A percentile compares a stretch with the other conserved stretches of the same genome.
Conservation (phyloP, 805 yeast species). For the Grigorovia yakushimaensis region DNA sequence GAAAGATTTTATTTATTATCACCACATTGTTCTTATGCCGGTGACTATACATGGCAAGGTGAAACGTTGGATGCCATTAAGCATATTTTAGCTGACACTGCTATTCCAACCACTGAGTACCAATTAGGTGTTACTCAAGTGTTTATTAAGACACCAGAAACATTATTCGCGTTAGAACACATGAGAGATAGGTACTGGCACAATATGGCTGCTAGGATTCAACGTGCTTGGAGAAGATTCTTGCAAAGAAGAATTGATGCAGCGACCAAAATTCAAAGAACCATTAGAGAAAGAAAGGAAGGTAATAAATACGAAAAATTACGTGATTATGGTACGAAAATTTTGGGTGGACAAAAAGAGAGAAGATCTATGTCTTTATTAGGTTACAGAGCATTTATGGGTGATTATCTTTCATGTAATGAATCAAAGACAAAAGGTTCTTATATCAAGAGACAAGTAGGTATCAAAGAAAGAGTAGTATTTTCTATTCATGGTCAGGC, state of each 20-base stretch:
- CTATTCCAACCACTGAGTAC: conserved; percentile 70
- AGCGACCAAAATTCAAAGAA: conserved; percentile 69
- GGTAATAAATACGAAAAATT: conserved; percentile 77
- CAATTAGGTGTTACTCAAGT: conserved; percentile 90
- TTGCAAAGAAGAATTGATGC: conserved; percentile 75
- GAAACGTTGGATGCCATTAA: conserved; percentile 45
- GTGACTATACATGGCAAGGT: conserved; percentile 60
- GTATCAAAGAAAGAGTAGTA: conserved; percentile 57
- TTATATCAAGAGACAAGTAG: conserved; percentile 57
- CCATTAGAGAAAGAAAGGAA: conserved; percentile 71
- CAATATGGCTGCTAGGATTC: conserved; percentile 95
- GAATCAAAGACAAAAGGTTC: conserved; percentile 68
- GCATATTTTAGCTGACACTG: conserved; percentile 45
- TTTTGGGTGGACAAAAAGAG: conserved; percentile 69
- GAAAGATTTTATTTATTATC: conserved; percentile 87
- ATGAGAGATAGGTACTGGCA: conserved; percentile 97
- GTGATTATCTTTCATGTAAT: conserved; percentile 88
- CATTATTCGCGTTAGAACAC: conserved; percentile 87
- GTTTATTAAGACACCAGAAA: conserved; percentile 94
- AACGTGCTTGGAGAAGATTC: conserved; percentile 90
- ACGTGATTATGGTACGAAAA: conserved; percentile 70
- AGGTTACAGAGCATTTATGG: conserved; percentile 83
- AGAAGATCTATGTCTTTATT: conserved; percentile 80
- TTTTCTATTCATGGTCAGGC: conserved; percentile 80
- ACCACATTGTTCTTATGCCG: conserved; percentile 86